phyloP scores from a whole-genome alignment of 2,329 filamentous ascomycete species.

The Hypoxylon sp. region DNA sequence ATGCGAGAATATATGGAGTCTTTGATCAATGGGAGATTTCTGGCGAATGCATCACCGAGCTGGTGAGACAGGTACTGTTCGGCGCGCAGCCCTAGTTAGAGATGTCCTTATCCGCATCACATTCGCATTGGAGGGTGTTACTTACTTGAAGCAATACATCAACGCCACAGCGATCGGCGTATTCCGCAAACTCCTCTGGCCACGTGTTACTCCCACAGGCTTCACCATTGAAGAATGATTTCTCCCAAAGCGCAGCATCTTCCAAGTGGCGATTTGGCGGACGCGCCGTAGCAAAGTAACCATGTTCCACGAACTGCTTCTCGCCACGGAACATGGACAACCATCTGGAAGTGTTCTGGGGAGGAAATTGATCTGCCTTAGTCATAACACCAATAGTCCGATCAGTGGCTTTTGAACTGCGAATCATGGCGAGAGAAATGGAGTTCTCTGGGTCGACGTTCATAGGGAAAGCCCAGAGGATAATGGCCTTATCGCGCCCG shows the following conservation, averaged over 20 bases:
- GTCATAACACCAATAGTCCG: constrained; percentile 83
- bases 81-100: constrained; percentile 17
- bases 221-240: constrained; percentile 61
- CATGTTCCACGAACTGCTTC: constrained; percentile 74
- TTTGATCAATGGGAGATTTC: constrained; percentile 66
- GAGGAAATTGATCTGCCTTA: constrained; percentile 79
- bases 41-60: constrained; percentile 65
- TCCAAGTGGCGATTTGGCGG: constrained; percentile 67
- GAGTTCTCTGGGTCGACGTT: constrained; percentile 83
- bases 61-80: constrained; percentile 62
- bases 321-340: constrained; percentile 70
- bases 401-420: constrained; percentile 64
- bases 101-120: not conserved
- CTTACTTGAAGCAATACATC: constrained; percentile 56
- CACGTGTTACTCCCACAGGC: constrained; percentile 53
- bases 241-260: constrained; percentile 64
- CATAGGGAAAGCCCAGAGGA: constrained; percentile 82
- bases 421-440: constrained; percentile 73
- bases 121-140: not conserved
- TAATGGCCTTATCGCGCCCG: constrained; percentile 74
- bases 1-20: constrained; percentile 65
- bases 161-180: constrained; percentile 64
- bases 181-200: constrained; percentile 62
- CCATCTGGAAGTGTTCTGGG: constrained; percentile 68
- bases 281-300: constrained; percentile 82